Conservation (phyloP, 1,284 basidiomycete genomes). For the Sporisorium sorghi region DNA sequence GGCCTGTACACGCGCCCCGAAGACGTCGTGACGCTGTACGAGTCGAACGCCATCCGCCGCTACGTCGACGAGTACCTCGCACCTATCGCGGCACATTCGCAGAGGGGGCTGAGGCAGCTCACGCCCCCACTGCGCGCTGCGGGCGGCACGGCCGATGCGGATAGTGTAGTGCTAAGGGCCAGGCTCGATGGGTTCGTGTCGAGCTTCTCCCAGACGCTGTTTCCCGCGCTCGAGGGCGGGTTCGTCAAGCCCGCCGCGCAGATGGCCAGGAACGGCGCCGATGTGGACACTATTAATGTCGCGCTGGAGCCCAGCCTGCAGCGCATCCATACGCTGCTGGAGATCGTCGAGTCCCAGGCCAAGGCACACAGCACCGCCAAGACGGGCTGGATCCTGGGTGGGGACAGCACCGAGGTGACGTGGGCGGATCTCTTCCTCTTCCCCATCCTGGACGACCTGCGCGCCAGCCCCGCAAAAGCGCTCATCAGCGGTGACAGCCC, state of each 20-base stretch:
- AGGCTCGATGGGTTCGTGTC: slow-evolving; percentile 30
- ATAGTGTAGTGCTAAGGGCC: slow-evolving; percentile 6
- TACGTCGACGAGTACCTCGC: slow-evolving; percentile 47
- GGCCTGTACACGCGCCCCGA: slow-evolving; percentile 33
- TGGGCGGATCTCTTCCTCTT: slow-evolving; percentile 54
- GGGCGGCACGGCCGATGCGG: slow-evolving; percentile 7
- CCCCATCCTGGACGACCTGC: slow-evolving; percentile 41
- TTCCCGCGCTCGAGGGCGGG: slow-evolving; percentile 34
- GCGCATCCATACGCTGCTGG: slow-evolving; percentile 16
- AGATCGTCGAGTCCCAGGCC: slow-evolving; percentile 33
- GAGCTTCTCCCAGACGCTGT: slow-evolving; percentile 30
- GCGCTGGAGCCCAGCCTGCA: slow-evolving; percentile 25
- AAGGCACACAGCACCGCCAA: background rate
- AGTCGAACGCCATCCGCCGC: slow-evolving; percentile 35
- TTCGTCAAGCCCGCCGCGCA: slow-evolving; percentile 35
- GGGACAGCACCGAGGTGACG: background rate
- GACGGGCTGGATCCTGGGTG: slow-evolving; percentile 20
- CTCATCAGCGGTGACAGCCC: slow-evolving; percentile 21
- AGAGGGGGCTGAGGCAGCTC: background rate
- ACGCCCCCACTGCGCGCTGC: slow-evolving; percentile 17
- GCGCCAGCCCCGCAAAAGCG: slow-evolving; percentile 10
- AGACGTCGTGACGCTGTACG: slow-evolving; percentile 35
- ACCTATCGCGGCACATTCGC: slow-evolving; percentile 6
- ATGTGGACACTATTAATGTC: slow-evolving; percentile 30
- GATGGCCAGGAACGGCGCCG: slow-evolving; percentile 44